Percentiles rank a stretch among this genome's conserved stretches.
phyloP scores from a whole-genome alignment of 441 rosid species.

The Aquilaria agallochum region DNA sequence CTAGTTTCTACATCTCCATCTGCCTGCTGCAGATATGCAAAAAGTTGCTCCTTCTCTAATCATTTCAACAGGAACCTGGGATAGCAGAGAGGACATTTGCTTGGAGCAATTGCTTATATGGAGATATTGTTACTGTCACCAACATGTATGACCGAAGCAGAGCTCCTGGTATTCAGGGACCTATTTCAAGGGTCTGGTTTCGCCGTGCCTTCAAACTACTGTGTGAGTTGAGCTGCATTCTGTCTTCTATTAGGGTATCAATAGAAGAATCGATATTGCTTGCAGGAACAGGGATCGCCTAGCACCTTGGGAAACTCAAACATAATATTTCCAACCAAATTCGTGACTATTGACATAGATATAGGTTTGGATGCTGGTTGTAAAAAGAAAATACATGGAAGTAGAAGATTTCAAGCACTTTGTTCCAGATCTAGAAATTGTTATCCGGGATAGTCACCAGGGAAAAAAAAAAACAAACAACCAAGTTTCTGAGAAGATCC shows the following conservation, averaged over 20 bases:
- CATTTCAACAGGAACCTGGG: constrained; percentile 49
- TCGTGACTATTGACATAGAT: constrained; percentile 37
- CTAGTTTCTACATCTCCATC: constrained; percentile 38
- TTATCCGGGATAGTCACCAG: constrained; percentile 45
- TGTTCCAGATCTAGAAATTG: constrained; percentile 39
- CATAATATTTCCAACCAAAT: constrained; percentile 37
- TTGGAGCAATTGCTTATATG: constrained; percentile 51
- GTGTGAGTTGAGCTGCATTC: constrained; percentile 26
- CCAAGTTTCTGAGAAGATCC: constrained; percentile 48
- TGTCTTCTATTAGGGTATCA: neutral
- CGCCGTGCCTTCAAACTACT: constrained; percentile 62
- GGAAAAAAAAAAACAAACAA: constrained; percentile 44
- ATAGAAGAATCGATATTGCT: neutral
- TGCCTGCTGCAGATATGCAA: constrained; percentile 53
- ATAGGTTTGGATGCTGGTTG: constrained; percentile 26
- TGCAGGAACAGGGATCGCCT: constrained; percentile 45
- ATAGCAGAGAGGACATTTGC: constrained; percentile 74
- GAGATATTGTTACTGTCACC: constrained; percentile 51
- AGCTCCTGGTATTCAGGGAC: constrained; percentile 55
- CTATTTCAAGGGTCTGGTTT: constrained; percentile 72
- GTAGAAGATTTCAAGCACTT: constrained; percentile 31
- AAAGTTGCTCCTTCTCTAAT: neutral
- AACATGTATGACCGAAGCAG: constrained; percentile 70
- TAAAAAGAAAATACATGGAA: constrained; percentile 23
- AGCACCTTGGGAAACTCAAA: constrained; percentile 40